Conservation (phyloP, 352 stramenopile species). For the Globisporangium polare region DNA sequence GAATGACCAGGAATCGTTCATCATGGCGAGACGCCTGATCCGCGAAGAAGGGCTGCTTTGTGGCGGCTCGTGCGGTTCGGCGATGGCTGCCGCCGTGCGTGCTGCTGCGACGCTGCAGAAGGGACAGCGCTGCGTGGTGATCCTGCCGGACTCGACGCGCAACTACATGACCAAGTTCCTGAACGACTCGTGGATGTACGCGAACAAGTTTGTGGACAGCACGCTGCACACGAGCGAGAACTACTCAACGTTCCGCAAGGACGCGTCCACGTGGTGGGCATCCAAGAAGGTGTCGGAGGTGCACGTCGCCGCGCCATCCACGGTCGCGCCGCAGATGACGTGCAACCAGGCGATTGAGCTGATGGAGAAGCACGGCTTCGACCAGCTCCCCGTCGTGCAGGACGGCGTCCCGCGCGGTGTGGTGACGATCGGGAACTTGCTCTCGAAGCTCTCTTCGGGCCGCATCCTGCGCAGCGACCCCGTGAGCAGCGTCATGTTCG, state of each 20-base stretch:
- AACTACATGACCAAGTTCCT: constrained; percentile 99
- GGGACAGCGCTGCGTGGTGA: constrained; percentile 92
- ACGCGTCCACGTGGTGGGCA: constrained; percentile 90
- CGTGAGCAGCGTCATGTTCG: constrained; percentile 94
- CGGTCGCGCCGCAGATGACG: constrained; percentile 86
- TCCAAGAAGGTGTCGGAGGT: constrained; percentile 90
- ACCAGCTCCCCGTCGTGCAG: constrained; percentile 74
- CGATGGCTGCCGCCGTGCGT: constrained; percentile 79
- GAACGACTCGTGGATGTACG: constrained; percentile 94
- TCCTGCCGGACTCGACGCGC: constrained; percentile 93
- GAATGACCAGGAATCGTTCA: constrained; percentile 91
- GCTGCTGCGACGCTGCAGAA: constrained; percentile 83
- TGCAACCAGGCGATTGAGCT: constrained; percentile 94
- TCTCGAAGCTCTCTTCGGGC: constrained; percentile 87
- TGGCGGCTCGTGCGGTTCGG: constrained; percentile 92
- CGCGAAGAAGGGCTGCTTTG: constrained; percentile 94
- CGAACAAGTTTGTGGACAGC: constrained; percentile 79
- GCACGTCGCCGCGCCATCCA: constrained; percentile 87
- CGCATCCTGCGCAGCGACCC: constrained; percentile 82
- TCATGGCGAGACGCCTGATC: constrained; percentile 93
- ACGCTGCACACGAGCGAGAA: constrained; percentile 39
- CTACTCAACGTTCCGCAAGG: constrained; percentile 15
- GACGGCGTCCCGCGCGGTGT: constrained; percentile 83
- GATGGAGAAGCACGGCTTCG: constrained; percentile 90
- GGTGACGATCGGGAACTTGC: constrained; percentile 96